Conservation (phyloP, 164 flowering plant species). For the Magnolia officinalis region DNA sequence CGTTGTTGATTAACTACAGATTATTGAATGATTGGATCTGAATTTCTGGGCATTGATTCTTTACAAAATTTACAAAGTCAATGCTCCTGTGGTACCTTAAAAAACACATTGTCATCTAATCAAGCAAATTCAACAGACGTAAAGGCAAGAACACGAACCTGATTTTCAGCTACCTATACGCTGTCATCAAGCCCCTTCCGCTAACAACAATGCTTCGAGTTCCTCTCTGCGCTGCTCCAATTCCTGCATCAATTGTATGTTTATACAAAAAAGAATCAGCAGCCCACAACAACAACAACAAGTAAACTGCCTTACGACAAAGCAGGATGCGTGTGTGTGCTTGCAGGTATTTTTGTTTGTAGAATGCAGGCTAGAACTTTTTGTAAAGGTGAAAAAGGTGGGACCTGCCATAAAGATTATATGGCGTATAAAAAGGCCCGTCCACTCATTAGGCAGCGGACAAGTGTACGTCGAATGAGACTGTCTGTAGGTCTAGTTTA, state of each 20-base stretch:
- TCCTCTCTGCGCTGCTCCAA: conserved; percentile 71
- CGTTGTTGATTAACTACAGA: no score
- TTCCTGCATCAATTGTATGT: conserved; percentile 40
- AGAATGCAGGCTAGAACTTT: no score
- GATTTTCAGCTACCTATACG: background rate
- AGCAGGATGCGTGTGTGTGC: no score
- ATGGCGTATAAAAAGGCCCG: no score
- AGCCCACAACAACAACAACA: no score
- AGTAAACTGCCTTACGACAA: background rate
- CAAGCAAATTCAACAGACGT: background rate
- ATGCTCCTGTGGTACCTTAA: background rate
- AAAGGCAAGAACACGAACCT: background rate
- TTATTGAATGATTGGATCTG: background rate
- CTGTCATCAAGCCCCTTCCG: conserved; percentile 16
- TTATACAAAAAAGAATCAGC: background rate
- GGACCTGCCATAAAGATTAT: no score
- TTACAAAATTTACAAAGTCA: background rate
- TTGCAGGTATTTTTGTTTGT: no score
- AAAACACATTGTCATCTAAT: background rate
- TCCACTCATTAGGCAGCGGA: no score
- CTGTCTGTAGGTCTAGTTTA: no score
- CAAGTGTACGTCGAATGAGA: no score
- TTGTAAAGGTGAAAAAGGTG: no score
- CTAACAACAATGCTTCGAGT: conserved; percentile 59
- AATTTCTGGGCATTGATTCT: background rate